phyloP scores from a whole-genome alignment of 2,329 filamentous ascomycete genomes.

The Delphinella strobiligena region DNA sequence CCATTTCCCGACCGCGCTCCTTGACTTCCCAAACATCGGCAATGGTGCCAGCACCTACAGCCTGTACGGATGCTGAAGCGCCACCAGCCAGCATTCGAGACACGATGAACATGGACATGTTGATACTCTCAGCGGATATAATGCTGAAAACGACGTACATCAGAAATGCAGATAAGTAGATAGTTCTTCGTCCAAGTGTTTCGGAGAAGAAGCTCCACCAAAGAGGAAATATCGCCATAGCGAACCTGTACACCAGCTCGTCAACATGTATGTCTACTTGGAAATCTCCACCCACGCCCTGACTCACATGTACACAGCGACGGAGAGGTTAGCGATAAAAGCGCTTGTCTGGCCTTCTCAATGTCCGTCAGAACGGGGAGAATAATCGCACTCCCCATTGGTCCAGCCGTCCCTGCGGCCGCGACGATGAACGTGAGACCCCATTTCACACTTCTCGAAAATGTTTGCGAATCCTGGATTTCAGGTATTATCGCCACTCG shows the following conservation, averaged over 20 bases:
- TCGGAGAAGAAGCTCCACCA: slow-evolving; percentile 84
- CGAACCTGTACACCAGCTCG: too few species aligned
- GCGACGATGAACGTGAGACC: slow-evolving; percentile 67
- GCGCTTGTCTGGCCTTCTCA: slow-evolving; percentile 45
- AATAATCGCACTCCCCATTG: slow-evolving; percentile 74
- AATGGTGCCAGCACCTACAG: slow-evolving; percentile 72
- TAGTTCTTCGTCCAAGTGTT: slow-evolving; percentile 53
- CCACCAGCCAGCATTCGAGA: slow-evolving; percentile 65
- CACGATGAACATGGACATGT: slow-evolving; percentile 63
- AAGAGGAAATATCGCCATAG: slow-evolving; percentile 70
- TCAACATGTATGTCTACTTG: too few species aligned
- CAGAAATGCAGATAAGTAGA: slow-evolving; percentile 63
- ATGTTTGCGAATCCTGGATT: too few species aligned
- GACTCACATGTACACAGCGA: slow-evolving; percentile 69
- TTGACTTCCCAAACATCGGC: slow-evolving; percentile 66
- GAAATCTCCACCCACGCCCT: too few species aligned
- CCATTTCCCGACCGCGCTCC: slow-evolving; percentile 69
- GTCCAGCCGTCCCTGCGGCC: slow-evolving; percentile 64
- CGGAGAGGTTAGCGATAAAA: slow-evolving; percentile 60
- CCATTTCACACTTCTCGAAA: too few species aligned
- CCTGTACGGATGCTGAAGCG: slow-evolving; percentile 67
- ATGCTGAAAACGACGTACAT: slow-evolving; percentile 63
- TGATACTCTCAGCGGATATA: slow-evolving; percentile 56
- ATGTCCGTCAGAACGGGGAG: slow-evolving; percentile 58
- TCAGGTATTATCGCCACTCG: too few species aligned